phyloP scores from a whole-genome alignment of 192 early-diverging fungal species.

The Coemansia sp. region DNA sequence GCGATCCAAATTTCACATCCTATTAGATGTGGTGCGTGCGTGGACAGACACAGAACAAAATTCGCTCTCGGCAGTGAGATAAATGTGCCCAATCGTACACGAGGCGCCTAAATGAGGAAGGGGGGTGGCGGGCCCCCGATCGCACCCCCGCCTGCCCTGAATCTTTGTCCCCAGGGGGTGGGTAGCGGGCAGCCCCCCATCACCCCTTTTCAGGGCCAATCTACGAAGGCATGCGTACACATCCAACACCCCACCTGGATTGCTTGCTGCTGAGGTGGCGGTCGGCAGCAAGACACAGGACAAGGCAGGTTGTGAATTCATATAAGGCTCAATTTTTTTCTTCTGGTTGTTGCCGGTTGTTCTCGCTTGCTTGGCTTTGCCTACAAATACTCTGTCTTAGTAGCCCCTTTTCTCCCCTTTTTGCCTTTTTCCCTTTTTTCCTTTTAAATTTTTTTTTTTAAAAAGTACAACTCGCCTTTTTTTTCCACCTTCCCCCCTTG shows the following conservation, averaged over 20 bases:
- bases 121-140: slow-evolving; percentile 9
- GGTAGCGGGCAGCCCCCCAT: background rate
- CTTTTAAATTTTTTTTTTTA: too few species aligned
- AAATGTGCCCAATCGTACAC: slow-evolving; percentile 5
- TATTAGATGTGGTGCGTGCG: background rate
- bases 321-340: slow-evolving; percentile 4
- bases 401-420: background rate
- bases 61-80: background rate
- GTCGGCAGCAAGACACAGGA: background rate
- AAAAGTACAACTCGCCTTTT: background rate
- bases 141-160: background rate
- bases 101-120: slow-evolving; percentile 2
- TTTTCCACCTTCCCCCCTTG: background rate
- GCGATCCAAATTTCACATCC: background rate
- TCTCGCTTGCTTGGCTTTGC: slow-evolving; percentile 5
- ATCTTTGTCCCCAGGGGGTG: background rate
- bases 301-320: slow-evolving; percentile 3
- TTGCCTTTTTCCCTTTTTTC: slow-evolving; percentile 1
- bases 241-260: slow-evolving; percentile 10
- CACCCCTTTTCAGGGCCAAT: slow-evolving; percentile 8
- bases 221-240: slow-evolving; percentile 10
- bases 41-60: background rate
- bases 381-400: slow-evolving; percentile 10
- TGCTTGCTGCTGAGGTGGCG: background rate
- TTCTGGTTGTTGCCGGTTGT: slow-evolving; percentile 8